Evolutionary conservation across 1,284 basidiomycete species (phyloP), one percentile per base, ranked within the genome.

Genomic region (Rugosomyces carneus): DNA sequence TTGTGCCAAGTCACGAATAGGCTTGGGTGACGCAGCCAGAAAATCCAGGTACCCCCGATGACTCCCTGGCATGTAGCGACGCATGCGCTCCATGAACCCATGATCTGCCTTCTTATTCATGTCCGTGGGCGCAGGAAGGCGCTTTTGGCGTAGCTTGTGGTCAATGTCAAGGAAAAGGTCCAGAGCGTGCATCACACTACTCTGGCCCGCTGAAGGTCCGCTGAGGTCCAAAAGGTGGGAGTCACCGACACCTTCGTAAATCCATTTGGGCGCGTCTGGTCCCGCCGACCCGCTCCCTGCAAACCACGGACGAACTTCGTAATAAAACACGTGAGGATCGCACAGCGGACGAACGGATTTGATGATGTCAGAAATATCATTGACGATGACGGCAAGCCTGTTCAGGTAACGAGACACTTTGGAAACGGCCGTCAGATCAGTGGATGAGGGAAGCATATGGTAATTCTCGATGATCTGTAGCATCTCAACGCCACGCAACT

Each of bases 131-230:
- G 76, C 65, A 62, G 86, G 84, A 71, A 82, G 61, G 61, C 84
- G 70, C 68, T 81, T 73, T 54, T 83, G 74, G 43, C 79, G 72
- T 63, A 93, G 81, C 53, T 86, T 84, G 64, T 92, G 85, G 65
- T 97, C 85, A 50, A 89, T 75, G 53, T 85, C 84, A 24, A 89
- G 72, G 69, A 91, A 87, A 65, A 93, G 80, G 57, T 89, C 86
- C 19, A 87, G 66, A 8, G 83, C 80, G 47, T 89, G 87, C 71
- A 99, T 92, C 48, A 94, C 77, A 37, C 86, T 87, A 63, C 88
- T 93, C 69, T 99, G 95, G 1, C 95, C 95, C 0, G 93, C 94
- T 8, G 89, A 93, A 5, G 96, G 94, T 0, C 96, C 95, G 21
- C 83, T 86, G 44, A 87, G 76, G 57, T 85, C 79, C 19, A 81